phyloP scores from a whole-genome alignment of 805 yeast species.

The Yamadazyma takamatsuzukensis region DNA sequence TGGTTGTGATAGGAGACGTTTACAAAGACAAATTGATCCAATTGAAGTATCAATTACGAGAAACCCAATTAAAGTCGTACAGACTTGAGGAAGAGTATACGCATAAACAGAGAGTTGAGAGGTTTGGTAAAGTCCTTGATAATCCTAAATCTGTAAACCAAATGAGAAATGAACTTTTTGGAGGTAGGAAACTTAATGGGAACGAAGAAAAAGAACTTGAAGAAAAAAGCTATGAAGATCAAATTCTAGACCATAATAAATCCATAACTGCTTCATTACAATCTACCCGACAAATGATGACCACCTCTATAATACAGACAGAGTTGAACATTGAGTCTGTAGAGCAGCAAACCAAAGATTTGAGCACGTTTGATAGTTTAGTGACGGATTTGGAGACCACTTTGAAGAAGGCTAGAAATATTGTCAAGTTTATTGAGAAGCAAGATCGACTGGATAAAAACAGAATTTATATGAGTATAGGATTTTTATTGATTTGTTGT shows the following conservation, averaged over 20 bases:
- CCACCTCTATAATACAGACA: conserved; percentile 47
- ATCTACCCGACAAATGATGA: conserved; percentile 45
- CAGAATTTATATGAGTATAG: conserved; percentile 46
- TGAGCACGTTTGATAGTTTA: conserved; percentile 38
- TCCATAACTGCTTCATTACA: conserved; percentile 46
- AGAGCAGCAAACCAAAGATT: conserved; percentile 43
- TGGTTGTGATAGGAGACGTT: conserved; percentile 4
- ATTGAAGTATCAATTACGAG: conserved; percentile 22
- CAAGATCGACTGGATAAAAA: conserved; percentile 48
- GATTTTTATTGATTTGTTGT: conserved; percentile 43
- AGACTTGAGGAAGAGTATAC: conserved; percentile 21
- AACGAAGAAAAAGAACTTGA: conserved; percentile 8
- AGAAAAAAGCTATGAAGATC: conserved; percentile 32
- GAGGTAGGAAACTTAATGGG: conserved; percentile 16
- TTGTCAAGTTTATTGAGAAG: conserved; percentile 50
- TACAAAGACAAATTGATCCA: conserved; percentile 8
- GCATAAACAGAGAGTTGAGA: conserved; percentile 29
- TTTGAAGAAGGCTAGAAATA: conserved; percentile 38
- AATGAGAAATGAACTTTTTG: conserved; percentile 19
- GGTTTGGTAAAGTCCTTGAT: conserved; percentile 15
- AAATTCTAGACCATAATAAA: conserved; percentile 43
- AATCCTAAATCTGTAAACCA: conserved; percentile 8
- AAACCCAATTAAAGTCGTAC: conserved; percentile 26
- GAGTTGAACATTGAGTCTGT: conserved; percentile 48
- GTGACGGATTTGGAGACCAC: conserved; percentile 39